Percentiles rank a stretch among this genome's conserved stretches.
Conservation (phyloP, 1,284 basidiomycete genomes). For the Mycosarcoma mackinlayi region DNA sequence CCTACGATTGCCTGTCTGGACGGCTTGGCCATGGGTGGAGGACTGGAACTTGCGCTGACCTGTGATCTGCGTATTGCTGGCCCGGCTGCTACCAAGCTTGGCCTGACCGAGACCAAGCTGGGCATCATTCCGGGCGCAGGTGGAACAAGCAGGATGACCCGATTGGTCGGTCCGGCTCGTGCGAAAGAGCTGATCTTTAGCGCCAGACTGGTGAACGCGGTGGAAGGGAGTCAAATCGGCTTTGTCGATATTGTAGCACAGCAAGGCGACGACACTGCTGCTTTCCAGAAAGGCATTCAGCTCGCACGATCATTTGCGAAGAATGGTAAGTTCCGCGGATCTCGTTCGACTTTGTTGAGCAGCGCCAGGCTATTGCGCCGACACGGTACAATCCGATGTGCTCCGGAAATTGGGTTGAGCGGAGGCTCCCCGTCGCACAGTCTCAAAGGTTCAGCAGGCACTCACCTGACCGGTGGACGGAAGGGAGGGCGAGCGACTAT, state of each 20-base stretch:
- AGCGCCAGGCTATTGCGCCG: background rate
- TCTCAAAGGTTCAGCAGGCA: too few relatives aligned
- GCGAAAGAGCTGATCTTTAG: constrained; percentile 90
- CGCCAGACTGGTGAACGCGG: constrained; percentile 75
- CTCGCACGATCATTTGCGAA: constrained; percentile 60
- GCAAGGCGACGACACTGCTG: constrained; percentile 15
- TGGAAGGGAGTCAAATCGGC: constrained; percentile 81
- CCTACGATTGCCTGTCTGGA: constrained; percentile 93
- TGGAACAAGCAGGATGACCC: constrained; percentile 81
- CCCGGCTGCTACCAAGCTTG: constrained; percentile 78
- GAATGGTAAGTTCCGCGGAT: constrained; percentile 73
- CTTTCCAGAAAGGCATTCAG: constrained; percentile 34
- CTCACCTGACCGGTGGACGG: too few relatives aligned
- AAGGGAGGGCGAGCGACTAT: too few relatives aligned
- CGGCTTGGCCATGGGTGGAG: constrained; percentile 90
- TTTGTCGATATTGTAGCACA: constrained; percentile 81
- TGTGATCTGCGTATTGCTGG: constrained; percentile 87
- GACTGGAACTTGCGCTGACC: constrained; percentile 84
- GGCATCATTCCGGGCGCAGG: constrained; percentile 86
- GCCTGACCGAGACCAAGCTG: constrained; percentile 83
- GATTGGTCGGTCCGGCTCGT: constrained; percentile 81
- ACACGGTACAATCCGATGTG: too few relatives aligned
- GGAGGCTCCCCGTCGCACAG: too few relatives aligned
- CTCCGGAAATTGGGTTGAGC: too few relatives aligned
- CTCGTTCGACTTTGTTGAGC: background rate